Evolutionary conservation across 2,329 filamentous ascomycete species (phyloP), one percentile per base, ranked within the genome.

Genomic region (Aspergillus unguis): DNA sequence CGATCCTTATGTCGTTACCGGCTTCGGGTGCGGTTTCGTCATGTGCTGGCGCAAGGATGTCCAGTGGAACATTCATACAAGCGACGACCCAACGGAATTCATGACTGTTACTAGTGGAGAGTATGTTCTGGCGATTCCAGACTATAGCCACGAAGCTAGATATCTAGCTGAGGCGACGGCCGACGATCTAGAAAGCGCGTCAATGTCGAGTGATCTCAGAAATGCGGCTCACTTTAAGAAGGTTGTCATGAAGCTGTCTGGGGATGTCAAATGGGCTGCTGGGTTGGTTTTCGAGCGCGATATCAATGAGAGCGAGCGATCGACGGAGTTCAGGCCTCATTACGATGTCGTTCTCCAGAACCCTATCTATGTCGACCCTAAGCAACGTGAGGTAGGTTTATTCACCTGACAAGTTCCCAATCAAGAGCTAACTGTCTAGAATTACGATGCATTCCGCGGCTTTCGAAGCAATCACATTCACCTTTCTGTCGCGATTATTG

Each of bases 21-120:
- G 92, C 6, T 87, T 92, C 61, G 94, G 94, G 36, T 92, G 92
- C 32, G 94, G 94, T 4, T 95, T 99, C 66, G 83, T 97, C 40
- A 96, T 99, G 91, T 97, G 95, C 70, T 99, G 92, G 92, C 87
- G 94, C 48, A 95, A 91, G 64, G 88, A 96, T 69, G 92, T 99
- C 35, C 85, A 83, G 55, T 95, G 90, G 84, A 87, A 86, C 55
- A 85, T 99, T 47, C 88, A 92, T 53, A 84, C 86, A 47, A 86
- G 90, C 47, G 85, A 95, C 61, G 89, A 99, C 63, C 92, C 94
- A 0, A 89, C 88, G 66, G 87, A 88, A 54, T 95, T 99, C 72
- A 95, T 99, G 87, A 91, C 87, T 1, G 91, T 99, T 3, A 90
- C 95, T 58, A 96, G 92, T 69, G 91, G 91, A 47, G 92, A 96